Evolutionary conservation across 306 rosid species (phyloP).

Genomic region (Psophocarpus tetragonolobus): DNA sequence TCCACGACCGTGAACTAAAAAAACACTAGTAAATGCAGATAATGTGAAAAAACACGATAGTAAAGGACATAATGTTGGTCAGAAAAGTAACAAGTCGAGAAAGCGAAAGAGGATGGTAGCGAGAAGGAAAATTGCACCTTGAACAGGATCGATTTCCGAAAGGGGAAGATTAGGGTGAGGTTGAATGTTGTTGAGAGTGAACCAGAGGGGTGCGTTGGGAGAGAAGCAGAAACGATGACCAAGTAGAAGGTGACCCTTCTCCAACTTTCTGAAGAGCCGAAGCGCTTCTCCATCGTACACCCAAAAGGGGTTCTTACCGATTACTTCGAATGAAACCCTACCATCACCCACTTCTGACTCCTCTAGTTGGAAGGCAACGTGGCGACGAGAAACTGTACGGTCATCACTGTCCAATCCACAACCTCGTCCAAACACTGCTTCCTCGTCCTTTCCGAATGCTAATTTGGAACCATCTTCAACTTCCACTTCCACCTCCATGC

Average conservation of each 20-base stretch:
- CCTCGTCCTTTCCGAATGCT: background rate
- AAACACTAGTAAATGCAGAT: no score
- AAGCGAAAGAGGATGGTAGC: background rate
- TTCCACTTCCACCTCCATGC: conserved; percentile 54
- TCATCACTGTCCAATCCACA: conserved; percentile 56
- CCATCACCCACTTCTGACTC: conserved; percentile 25
- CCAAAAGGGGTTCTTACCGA: conserved; percentile 85
- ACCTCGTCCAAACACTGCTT: conserved; percentile 58
- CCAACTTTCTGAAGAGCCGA: conserved; percentile 54
- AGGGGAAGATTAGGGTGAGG: conserved; percentile 35
- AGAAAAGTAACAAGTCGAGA: background rate
- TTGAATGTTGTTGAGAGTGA: conserved; percentile 39
- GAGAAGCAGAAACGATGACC: conserved; percentile 81
- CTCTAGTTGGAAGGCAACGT: conserved; percentile 47
- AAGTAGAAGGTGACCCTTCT: conserved; percentile 54
- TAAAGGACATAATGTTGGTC: background rate
- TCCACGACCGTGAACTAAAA: background rate
- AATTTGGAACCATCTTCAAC: conserved; percentile 56
- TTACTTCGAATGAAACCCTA: conserved; percentile 67
- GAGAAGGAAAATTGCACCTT: conserved; percentile 49
- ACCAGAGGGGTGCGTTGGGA: conserved; percentile 58
- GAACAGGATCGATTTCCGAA: conserved; percentile 64
- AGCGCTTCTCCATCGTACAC: conserved; percentile 43
- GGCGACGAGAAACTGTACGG: conserved; percentile 70
- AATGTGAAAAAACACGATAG: no score